Evolutionary conservation across 495 filamentous ascomycete species (phyloP).

Genomic region (Podospora pseudopauciseta): DNA sequence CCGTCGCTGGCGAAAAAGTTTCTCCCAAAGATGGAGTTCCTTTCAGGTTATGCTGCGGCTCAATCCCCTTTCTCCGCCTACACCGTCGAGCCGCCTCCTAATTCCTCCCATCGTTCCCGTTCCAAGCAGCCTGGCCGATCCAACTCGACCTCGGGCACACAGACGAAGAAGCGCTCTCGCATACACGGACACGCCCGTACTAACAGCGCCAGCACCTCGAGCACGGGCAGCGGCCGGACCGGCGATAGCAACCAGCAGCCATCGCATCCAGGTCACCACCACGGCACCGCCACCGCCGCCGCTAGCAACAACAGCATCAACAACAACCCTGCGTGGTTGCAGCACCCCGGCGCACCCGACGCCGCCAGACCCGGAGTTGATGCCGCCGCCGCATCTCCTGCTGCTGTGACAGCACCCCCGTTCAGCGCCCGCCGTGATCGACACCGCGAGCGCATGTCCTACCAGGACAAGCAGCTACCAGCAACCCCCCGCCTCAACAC

Average conservation of each 20-base stretch:
- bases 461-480: slow-evolving; percentile 38
- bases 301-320: slow-evolving; percentile 8
- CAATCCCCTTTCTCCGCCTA: slow-evolving; percentile 37
- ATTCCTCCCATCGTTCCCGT: slow-evolving; percentile 16
- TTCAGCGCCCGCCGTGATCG: slow-evolving; percentile 18
- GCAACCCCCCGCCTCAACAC: slow-evolving; percentile 37
- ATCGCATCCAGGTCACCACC: not conserved
- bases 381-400: slow-evolving; percentile 11
- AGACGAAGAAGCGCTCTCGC: slow-evolving; percentile 30
- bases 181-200: slow-evolving; percentile 28
- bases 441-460: slow-evolving; percentile 31
- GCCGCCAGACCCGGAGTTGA: slow-evolving; percentile 12
- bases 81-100: slow-evolving; percentile 30
- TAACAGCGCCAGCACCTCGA: slow-evolving; percentile 34
- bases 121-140: slow-evolving; percentile 29
- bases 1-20: slow-evolving; percentile 18
- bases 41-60: slow-evolving; percentile 34
- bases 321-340: slow-evolving; percentile 16
- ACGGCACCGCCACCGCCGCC: slow-evolving; percentile 10
- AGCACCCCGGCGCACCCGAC: slow-evolving; percentile 18
- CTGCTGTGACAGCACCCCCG: slow-evolving; percentile 12
- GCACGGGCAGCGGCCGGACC: slow-evolving; percentile 31
- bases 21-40: slow-evolving; percentile 32
- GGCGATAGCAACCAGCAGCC: slow-evolving; percentile 14
- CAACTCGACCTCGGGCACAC: slow-evolving; percentile 33